These are phyloP conservation scores for Bruguiera hainesii DNA, from an alignment of 441 rosid genomes.

Conservation along the genomic window DNA sequence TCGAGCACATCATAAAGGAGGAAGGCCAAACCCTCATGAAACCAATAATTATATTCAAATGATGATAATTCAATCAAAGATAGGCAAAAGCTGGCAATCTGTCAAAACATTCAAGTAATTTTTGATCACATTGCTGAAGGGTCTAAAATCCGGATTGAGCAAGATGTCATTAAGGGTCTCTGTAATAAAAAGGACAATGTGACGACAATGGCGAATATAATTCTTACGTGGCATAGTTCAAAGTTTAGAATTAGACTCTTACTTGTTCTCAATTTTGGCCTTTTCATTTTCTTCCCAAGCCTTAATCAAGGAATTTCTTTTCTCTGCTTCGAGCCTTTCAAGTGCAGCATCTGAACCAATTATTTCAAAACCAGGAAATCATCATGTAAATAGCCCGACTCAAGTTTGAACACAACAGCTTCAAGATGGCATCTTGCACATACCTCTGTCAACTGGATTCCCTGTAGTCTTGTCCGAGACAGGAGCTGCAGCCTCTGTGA, in stretches of 20 bases:
- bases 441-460: slow-evolving; percentile 32
- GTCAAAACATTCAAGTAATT: too few species aligned
- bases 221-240: background rate
- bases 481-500: slow-evolving; percentile 29
- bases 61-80: too few species aligned
- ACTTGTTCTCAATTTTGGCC: slow-evolving; percentile 57
- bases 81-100: too few species aligned
- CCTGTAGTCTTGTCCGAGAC: slow-evolving; percentile 11
- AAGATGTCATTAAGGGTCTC: background rate
- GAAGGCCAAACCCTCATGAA: background rate
- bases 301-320: slow-evolving; percentile 41
- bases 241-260: slow-evolving; percentile 11
- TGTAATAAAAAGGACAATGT: too few species aligned
- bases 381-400: background rate
- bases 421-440: background rate
- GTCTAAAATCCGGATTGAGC: background rate
- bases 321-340: slow-evolving; percentile 40
- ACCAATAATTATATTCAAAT: too few species aligned
- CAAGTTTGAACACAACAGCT: background rate
- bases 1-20: background rate
- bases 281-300: slow-evolving; percentile 70
- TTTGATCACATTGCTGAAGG: too few species aligned
- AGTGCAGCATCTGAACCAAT: slow-evolving; percentile 36
- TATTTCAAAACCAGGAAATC: background rate
- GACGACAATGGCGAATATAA: too few species aligned